phyloP scores from a whole-genome alignment of 495 filamentous ascomycete species.

The Tuber melanosporum region DNA sequence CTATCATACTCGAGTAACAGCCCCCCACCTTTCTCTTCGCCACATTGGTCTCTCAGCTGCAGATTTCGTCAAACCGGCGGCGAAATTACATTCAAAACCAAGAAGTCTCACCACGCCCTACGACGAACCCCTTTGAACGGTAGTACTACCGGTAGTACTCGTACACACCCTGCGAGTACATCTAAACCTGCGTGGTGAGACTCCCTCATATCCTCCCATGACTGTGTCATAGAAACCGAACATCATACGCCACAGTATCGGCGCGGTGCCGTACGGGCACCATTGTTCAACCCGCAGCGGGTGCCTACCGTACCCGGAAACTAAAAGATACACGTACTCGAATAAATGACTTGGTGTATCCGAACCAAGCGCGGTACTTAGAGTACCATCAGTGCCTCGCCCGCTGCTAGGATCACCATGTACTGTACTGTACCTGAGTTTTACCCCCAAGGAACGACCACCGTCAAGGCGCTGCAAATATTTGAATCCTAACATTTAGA shows the following conservation, averaged over 20 bases:
- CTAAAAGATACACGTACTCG: not conserved
- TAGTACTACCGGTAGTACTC: not conserved
- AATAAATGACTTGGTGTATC: not conserved
- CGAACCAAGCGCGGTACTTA: not conserved
- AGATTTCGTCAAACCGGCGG: not conserved
- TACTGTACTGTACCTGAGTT: not conserved
- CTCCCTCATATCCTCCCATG: not conserved
- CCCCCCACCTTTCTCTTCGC: no score
- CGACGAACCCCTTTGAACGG: not conserved
- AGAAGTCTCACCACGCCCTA: not conserved
- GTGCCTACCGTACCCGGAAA: not conserved
- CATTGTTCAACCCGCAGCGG: not conserved
- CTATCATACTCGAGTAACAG: no score
- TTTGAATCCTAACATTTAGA: not conserved
- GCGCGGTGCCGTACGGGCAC: not conserved
- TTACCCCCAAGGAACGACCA: no score
- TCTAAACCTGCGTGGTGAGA: not conserved
- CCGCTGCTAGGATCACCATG: not conserved
- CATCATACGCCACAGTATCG: not conserved
- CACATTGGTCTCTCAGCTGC: no score
- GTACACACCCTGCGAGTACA: not conserved
- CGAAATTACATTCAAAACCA: not conserved
- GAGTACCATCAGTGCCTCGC: not conserved
- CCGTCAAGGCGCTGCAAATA: not conserved
- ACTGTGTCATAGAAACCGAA: not conserved